These are phyloP conservation scores for Ceratocystis destructans DNA, from an alignment of 2,329 filamentous ascomycete species.

Conservation along the genomic window DNA sequence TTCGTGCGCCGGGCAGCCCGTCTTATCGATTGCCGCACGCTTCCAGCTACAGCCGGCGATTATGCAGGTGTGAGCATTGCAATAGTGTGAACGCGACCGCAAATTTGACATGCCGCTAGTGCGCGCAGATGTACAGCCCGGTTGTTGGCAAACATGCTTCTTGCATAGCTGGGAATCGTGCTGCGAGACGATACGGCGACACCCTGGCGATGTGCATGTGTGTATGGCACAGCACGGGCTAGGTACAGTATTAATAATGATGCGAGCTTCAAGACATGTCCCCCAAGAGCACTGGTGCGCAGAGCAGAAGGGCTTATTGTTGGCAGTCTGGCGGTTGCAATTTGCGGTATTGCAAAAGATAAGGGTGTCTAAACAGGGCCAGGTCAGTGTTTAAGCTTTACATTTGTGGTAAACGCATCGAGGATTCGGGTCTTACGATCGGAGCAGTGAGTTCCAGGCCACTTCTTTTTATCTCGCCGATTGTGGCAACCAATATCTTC, in stretches of 20 bases:
- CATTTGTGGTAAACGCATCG: background rate
- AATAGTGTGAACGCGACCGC: background rate
- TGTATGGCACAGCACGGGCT: constrained; percentile 7
- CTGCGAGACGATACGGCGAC: background rate
- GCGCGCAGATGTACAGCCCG: background rate
- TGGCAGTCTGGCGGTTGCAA: background rate
- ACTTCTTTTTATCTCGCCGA: background rate
- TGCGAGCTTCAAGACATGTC: background rate
- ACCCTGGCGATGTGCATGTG: background rate
- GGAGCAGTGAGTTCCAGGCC: background rate
- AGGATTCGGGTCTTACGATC: constrained; percentile 5
- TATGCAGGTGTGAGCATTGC: constrained; percentile 4
- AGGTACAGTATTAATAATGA: constrained; percentile 3
- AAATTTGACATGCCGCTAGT: background rate
- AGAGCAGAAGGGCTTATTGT: background rate
- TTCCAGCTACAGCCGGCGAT: background rate
- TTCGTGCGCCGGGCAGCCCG: constrained; percentile 8
- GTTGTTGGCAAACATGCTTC: constrained; percentile 9
- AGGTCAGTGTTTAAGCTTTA: background rate
- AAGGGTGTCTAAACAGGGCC: background rate
- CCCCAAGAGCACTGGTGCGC: constrained; percentile 3
- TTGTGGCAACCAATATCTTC: constrained; percentile 18
- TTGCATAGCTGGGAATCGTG: background rate
- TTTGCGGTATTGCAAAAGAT: background rate
- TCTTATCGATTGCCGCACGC: background rate